Evolutionary conservation across 805 yeast genomes (phyloP).

Genomic region (Schizosaccharomyces japonicus): DNA sequence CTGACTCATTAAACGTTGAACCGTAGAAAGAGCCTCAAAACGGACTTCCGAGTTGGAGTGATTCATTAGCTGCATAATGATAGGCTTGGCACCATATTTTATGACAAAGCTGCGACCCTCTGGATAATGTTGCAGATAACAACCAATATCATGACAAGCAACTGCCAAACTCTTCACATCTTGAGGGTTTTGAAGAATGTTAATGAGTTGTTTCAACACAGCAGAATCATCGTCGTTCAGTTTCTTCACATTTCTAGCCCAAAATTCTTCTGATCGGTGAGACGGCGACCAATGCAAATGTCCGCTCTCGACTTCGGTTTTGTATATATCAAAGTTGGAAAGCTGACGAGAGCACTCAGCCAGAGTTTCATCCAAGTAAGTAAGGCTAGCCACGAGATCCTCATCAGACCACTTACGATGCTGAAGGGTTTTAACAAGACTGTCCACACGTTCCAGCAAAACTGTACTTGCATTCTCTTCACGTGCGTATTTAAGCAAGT

Average conservation of each 20-base stretch:
- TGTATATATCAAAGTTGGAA: conserved; percentile 81
- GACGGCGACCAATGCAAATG: conserved; percentile 76
- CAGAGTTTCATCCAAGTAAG: conserved; percentile 31
- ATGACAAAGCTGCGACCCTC: conserved; percentile 33
- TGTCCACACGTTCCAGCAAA: conserved; percentile 51
- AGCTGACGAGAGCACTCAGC: conserved; percentile 51
- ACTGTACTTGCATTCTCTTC: conserved; percentile 34
- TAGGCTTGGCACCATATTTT: conserved; percentile 41
- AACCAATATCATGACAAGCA: conserved; percentile 42
- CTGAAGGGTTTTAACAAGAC: conserved; percentile 39
- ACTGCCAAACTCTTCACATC: conserved; percentile 26
- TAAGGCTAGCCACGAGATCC: conserved; percentile 57
- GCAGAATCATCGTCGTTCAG: conserved; percentile 50
- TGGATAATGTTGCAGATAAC: conserved; percentile 36
- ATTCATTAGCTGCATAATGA: conserved; percentile 64
- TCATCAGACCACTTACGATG: conserved; percentile 90
- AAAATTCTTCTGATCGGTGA: conserved; percentile 67
- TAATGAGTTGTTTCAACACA: conserved; percentile 36
- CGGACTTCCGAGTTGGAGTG: conserved; percentile 67
- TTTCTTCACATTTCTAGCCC: conserved; percentile 56
- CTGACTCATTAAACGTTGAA: conserved; percentile 52
- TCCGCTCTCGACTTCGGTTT: conserved; percentile 59
- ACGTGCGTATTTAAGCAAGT: conserved; percentile 17
- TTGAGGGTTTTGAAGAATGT: conserved; percentile 13
- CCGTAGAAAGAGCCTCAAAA: conserved; percentile 82